Evolutionary conservation across 495 filamentous ascomycete genomes (phyloP), one percentile per base, ranked within the genome.

Genomic region (Penicillium robsamsonii): DNA sequence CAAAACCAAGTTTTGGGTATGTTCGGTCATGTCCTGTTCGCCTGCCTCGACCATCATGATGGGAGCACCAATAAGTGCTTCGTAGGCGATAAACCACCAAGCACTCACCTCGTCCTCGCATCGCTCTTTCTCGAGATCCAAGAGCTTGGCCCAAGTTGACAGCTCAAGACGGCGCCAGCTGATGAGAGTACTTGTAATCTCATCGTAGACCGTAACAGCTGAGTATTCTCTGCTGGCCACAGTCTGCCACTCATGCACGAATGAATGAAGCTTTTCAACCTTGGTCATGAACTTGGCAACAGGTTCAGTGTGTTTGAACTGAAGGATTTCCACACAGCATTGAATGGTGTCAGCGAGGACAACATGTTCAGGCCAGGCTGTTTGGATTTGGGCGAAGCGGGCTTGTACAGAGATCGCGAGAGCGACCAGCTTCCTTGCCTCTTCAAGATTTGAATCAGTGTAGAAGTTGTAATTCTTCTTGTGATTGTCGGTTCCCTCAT

Each of bases 1-100:
- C 22, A 76, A 76, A 4, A 96, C 75, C 3, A 96, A 76, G 46
- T 84, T 81, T 55, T 82, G 77, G 2, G 83, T 78, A 70, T 96
- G 87, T 4, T 72, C 68, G 27, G 77, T 71, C 55, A 95, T 66
- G 49, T 85, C 81, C 17, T 80, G 65, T 27, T 75, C 65, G 7
- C 74, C 77, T 51, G 75, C 70, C 58, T 87, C 80, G 2, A 79
- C 74, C 49, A 86, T 75, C 18, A 82, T 81, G 33, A 90, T 70
- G 0, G 92, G 87, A 33, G 84, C 86, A 4, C 85, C 88, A 61
- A 99, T 79, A 48, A 96, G 82, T 27, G 82, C 88, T 71, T 96
- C 90, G 50, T 96, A 97, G 6, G 92, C 90, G 43, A 97, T 82
- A 65, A 97, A 99, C 90, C 92, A 99, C 93, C 94, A 99, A 11